Evolutionary conservation across 1,284 basidiomycete species (phyloP).

Genomic region (Phaffia rhodozyma): DNA sequence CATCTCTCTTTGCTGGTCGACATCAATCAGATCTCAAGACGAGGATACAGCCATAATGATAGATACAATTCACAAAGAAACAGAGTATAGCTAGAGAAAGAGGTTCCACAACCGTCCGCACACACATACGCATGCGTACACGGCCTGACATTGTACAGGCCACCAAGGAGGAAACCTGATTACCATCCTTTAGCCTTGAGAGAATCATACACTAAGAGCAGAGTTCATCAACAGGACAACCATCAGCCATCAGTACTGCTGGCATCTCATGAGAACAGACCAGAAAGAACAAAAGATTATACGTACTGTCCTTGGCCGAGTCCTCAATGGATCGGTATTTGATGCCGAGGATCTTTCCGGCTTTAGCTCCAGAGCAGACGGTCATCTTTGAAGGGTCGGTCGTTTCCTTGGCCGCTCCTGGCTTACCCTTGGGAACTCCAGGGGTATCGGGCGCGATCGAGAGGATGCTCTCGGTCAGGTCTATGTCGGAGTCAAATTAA

Average conservation of each 20-base stretch:
- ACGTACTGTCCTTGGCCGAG: conserved; percentile 9
- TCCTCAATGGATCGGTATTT: conserved; percentile 11
- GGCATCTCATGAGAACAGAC: background rate
- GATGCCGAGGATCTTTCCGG: conserved; percentile 8
- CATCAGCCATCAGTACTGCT: background rate
- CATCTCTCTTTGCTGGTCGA: too few relatives aligned
- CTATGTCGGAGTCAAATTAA: background rate
- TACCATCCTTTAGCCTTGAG: conserved; percentile 13
- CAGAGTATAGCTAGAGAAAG: too few relatives aligned
- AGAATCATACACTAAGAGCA: conserved; percentile 5
- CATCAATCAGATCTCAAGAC: too few relatives aligned
- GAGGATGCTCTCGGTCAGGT: conserved; percentile 7
- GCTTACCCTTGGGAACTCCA: background rate
- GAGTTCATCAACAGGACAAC: background rate
- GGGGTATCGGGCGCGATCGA: background rate
- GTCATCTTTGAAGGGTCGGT: conserved; percentile 5
- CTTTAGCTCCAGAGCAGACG: conserved; percentile 12
- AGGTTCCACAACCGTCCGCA: too few relatives aligned
- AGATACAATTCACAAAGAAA: too few relatives aligned
- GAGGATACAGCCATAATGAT: too few relatives aligned
- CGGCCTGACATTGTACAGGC: too few relatives aligned
- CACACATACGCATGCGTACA: too few relatives aligned
- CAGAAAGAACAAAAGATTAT: background rate
- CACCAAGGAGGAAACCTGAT: background rate
- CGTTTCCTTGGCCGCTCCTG: conserved; percentile 1